Evolutionary conservation across 2,329 filamentous ascomycete genomes (phyloP).

Genomic region (Macrophomina pseudophaseolina): DNA sequence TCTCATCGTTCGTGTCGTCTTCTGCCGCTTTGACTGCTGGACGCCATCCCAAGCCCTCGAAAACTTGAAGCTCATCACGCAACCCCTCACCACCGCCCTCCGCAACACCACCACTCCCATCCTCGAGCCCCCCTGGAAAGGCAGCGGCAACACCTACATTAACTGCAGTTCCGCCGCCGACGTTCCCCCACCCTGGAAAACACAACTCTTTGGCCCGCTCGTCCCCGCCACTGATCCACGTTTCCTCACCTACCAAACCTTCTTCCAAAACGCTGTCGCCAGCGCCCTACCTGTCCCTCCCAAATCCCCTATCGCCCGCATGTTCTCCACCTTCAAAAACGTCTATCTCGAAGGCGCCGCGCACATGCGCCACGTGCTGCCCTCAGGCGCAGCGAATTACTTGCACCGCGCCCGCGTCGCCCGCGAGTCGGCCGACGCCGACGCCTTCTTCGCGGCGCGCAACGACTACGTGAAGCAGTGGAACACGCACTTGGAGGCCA

Average conservation of each 20-base stretch:
- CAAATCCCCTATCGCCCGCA: conserved; percentile 36
- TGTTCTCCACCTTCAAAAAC: conserved; percentile 42
- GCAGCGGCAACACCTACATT: not conserved
- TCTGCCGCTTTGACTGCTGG: conserved; percentile 36
- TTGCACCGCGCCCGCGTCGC: conserved; percentile 43
- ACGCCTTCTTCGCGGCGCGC: conserved; percentile 35
- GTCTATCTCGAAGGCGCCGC: conserved; percentile 36
- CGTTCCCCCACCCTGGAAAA: not conserved
- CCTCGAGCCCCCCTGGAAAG: conserved; percentile 35
- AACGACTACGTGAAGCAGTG: conserved; percentile 40
- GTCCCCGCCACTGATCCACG: conserved; percentile 29
- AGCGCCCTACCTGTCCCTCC: conserved; percentile 26
- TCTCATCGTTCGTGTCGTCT: conserved; percentile 38
- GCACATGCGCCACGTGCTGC: conserved; percentile 30
- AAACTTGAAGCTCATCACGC: conserved; percentile 36
- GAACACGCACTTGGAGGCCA: conserved; percentile 35
- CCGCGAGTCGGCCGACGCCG: conserved; percentile 40
- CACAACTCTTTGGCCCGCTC: conserved; percentile 16
- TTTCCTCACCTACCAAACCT: conserved; percentile 34
- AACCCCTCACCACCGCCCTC: conserved; percentile 39
- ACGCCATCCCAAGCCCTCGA: conserved; percentile 31
- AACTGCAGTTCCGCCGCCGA: not conserved
- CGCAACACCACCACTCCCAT: conserved; percentile 38
- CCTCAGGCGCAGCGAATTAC: conserved; percentile 30
- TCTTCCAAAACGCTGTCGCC: conserved; percentile 34